Evolutionary conservation across 805 yeast genomes (phyloP).

Genomic region (Starmerella scarabaei): DNA sequence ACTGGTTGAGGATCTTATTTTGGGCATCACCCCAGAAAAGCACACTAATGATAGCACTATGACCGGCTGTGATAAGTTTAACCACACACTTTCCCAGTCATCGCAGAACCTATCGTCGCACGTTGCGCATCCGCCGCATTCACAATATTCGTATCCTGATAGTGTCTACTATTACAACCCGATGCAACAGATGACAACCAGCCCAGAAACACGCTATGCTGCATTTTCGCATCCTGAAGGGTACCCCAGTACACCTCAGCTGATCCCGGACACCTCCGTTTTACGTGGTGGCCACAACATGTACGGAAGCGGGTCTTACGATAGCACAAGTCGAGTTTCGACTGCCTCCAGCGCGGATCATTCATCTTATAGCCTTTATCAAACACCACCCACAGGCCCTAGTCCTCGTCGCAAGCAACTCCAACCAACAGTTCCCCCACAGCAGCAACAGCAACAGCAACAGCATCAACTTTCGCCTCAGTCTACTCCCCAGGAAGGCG

Average conservation of each 20-base stretch:
- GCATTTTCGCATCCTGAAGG: not conserved
- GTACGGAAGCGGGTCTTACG: not conserved
- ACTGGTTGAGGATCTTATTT: not conserved
- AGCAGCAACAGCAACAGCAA: not conserved
- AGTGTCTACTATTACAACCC: not conserved
- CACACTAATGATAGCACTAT: not conserved
- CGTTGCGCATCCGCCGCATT: not conserved
- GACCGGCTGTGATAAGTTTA: not conserved
- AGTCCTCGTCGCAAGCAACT: not conserved
- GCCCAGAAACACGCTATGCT: too few species aligned
- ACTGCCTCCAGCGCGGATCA: too few species aligned
- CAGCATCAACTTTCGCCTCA: not conserved
- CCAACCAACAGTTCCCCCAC: not conserved
- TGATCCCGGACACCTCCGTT: not conserved
- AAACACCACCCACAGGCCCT: not conserved
- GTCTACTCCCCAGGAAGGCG: not conserved
- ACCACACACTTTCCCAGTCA: not conserved
- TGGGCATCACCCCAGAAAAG: not conserved
- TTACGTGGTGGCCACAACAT: not conserved
- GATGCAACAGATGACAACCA: constrained; percentile 1
- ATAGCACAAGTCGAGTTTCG: too few species aligned
- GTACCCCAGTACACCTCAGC: not conserved
- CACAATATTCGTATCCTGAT: not conserved
- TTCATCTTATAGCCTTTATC: not conserved
- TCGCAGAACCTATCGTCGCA: not conserved